phyloP scores from a whole-genome alignment of 1,284 basidiomycete genomes.

The Termitomyces sp. region DNA sequence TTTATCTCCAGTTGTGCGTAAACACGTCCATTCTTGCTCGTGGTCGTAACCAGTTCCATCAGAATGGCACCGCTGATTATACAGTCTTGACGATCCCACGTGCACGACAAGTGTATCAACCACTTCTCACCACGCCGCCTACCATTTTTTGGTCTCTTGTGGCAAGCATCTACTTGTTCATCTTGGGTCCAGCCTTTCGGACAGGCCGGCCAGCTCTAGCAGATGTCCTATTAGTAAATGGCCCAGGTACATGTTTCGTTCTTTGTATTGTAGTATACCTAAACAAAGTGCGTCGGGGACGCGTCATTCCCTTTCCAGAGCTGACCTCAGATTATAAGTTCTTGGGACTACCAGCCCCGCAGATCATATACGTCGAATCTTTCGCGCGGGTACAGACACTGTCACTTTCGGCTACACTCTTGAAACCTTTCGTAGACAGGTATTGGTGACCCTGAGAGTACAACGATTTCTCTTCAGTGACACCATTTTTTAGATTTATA shows the following conservation, averaged over 20 bases:
- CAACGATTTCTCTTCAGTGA: constrained; percentile 11
- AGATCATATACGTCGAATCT: constrained; percentile 88
- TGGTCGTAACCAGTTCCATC: constrained; percentile 2
- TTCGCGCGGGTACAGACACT: constrained; percentile 85
- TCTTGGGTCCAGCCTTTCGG: constrained; percentile 40
- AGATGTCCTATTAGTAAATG: constrained; percentile 87
- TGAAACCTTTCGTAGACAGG: constrained; percentile 80
- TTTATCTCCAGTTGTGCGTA: constrained; percentile 7
- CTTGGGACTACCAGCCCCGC: constrained; percentile 68
- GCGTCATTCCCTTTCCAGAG: neutral
- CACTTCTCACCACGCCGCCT: constrained; percentile 61
- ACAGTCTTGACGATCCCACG: constrained; percentile 71
- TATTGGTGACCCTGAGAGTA: constrained; percentile 24
- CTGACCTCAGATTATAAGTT: constrained; percentile 45
- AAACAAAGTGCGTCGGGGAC: constrained; percentile 58
- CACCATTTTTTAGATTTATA: constrained; percentile 53
- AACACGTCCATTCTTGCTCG: neutral
- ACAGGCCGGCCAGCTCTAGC: constrained; percentile 41
- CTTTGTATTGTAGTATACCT: constrained; percentile 72
- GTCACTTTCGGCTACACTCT: constrained; percentile 81
- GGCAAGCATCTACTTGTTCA: constrained; percentile 52
- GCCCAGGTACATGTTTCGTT: constrained; percentile 90
- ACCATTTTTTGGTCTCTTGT: constrained; percentile 62
- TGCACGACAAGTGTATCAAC: constrained; percentile 81
- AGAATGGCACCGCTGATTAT: constrained; percentile 29